phyloP scores from a whole-genome alignment of 805 yeast genomes.

The Saturnispora serradocipensis region DNA sequence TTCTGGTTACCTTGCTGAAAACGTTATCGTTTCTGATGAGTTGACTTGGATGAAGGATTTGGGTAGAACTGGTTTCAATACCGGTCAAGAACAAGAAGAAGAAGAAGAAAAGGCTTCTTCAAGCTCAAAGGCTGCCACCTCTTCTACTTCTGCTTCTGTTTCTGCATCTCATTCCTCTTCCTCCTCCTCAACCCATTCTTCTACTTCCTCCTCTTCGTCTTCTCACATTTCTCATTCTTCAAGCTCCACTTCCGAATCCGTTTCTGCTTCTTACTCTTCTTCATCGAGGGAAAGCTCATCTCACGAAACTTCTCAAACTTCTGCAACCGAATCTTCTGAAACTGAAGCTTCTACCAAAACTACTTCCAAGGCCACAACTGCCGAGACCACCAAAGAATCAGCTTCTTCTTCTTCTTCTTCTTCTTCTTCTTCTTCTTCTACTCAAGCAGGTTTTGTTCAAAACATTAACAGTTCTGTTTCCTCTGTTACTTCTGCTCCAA shows the following conservation, averaged over 20 bases:
- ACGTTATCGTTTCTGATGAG: conserved; percentile 54
- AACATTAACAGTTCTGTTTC: background rate
- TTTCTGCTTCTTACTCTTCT: background rate
- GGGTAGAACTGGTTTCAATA: conserved; percentile 62
- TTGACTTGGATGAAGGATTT: conserved; percentile 48
- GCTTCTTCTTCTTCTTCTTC: background rate
- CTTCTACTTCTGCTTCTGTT: conserved; percentile 1
- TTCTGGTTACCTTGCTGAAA: conserved; percentile 37
- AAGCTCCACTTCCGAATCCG: background rate
- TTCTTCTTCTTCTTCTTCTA: background rate
- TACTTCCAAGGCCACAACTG: background rate
- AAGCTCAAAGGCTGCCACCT: background rate
- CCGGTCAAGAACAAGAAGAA: conserved; percentile 31
- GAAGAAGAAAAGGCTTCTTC: conserved; percentile 20
- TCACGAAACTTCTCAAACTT: background rate
- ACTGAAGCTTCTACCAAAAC: background rate
- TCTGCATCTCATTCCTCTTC: conserved; percentile 3
- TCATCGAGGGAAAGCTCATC: background rate
- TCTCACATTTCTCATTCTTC: background rate
- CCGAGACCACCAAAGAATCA: background rate
- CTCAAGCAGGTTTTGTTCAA: conserved; percentile 3
- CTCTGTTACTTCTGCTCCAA: background rate
- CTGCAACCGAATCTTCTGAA: background rate
- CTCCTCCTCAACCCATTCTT: background rate
- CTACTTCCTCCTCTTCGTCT: conserved; percentile 2